Percentiles rank a stretch among this genome's conserved stretches.
These are phyloP conservation scores for Aspergillus pseudonomiae DNA, from an alignment of 2,329 filamentous ascomycete species.

Conservation along the genomic window DNA sequence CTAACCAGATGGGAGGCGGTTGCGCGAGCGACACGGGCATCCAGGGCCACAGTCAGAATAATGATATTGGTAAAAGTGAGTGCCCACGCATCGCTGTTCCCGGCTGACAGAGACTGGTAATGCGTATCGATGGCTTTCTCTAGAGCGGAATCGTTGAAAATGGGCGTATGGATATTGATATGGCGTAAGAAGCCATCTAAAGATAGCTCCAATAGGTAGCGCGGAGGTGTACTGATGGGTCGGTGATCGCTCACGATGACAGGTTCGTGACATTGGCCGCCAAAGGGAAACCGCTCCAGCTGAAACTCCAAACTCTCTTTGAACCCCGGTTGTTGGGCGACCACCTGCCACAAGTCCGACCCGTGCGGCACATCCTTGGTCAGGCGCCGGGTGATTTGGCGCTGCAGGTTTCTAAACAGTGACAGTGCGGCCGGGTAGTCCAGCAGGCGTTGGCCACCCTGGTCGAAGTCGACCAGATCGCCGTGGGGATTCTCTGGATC, in stretches of 20 bases:
- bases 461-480: not conserved
- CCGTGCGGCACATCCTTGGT: not conserved
- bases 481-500: not conserved
- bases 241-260: not conserved
- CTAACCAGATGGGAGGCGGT: not conserved
- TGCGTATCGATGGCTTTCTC: not conserved
- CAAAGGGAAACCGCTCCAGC: not conserved
- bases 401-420: not conserved
- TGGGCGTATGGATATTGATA: not conserved
- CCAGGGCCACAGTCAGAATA: not conserved
- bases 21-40: not conserved
- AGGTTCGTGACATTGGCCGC: not conserved
- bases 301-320: not conserved
- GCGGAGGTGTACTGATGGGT: not conserved
- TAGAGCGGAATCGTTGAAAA: not conserved
- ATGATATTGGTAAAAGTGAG: not conserved
- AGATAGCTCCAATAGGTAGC: not conserved
- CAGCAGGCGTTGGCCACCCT: not conserved
- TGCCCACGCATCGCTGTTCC: not conserved
- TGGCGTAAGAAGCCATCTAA: not conserved
- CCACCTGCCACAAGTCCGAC: not conserved
- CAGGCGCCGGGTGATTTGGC: not conserved
- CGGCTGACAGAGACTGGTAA: not conserved
- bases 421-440: not conserved
- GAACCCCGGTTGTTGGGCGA: not conserved